Base-by-base conservation (phyloP, 1,284 basidiomycete species). In the Ustilago esculenta region DNA sequence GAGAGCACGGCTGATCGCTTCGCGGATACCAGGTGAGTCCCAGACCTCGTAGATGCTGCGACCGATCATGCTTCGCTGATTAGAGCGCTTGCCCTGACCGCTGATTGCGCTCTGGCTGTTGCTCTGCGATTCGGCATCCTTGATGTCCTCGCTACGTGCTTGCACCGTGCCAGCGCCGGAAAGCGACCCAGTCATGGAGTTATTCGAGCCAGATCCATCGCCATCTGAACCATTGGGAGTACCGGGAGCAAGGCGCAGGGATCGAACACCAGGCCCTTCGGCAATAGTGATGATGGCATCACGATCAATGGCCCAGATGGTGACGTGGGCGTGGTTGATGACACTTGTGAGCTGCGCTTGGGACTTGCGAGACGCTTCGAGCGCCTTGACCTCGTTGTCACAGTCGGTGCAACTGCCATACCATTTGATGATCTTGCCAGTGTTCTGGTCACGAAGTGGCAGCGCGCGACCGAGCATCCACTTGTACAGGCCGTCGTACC, bases 381-480 rank as follows among this genome's bases (percentile, higher is more conserved):
- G 73, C 21, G 75, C 76, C 54, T 76, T 76, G 51, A 77, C 75
- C 30, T 75, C 69, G 54, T 70, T 72, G 43, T 79, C 73, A 40
- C 76, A 75, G 46, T 79, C 76, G 43, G 76, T 79, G 57, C 76
- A 79, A 46, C 73, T 74, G n/a, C 76, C 82, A 58, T 79, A 77
- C 82, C 82, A 82, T 23, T 80, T 77, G 32, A 75, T 46, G 52
- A 82, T 79, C 33, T 73, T 64, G 36, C 77, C 79, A 3, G 58
- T 55, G 14, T 52, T 45, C 14, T 50, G 53, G 41, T 80, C 77
- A 6, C 73, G 66, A 33, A 82, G 39, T 4, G 80, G 79, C 32
- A 74, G 57, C 11, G 81, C 81, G 25, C 80, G 71, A 15, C 80
- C 81, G 10, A 82, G 64, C 50, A 76, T 58, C 80, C 80, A 82